Base-by-base conservation (phyloP, 1,139 yeast species). In the Taiozyma sp. region DNA sequence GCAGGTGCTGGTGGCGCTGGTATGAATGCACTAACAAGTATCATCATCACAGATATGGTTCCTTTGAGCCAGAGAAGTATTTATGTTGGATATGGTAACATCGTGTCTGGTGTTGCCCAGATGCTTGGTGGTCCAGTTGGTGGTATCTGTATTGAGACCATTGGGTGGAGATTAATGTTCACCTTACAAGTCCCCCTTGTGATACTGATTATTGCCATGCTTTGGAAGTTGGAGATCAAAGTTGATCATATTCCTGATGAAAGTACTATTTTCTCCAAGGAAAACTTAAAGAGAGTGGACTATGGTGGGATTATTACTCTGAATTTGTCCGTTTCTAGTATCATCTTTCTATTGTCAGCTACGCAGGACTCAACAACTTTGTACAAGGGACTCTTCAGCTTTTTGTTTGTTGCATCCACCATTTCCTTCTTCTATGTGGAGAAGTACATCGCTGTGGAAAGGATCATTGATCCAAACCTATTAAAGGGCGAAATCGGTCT, bases 121-220 rank as follows among this genome's bases (percentile, higher is more conserved):
- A 81, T 86, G 37, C 69, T 81, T 7, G 91, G 93, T 30, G 93
- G 90, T 11, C 77, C 83, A 0, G 61, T 81, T 44, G 88, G 97
- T 45, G 97, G 97, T 16, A 56, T 83, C 34, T 69, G 88, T 34
- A 79, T 91, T 24, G 88, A 83, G 52, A 62, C 68, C n/a, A 74
- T 81, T 56, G 96, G 96, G 9, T 90, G 97, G 97, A 79, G 88
- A 62, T 75, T 74, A 59, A 80, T 82, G 42, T 83, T 83, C 62
- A 72, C 74, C 48, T 58, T 74, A 21, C 88, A 83, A 62, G 80
- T 80, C 0, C 97, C 97, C 0, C 66, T 86, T 42, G 79, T 88
- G 3, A 43, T 79, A 9, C 21, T 68, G 3, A 59, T 75, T 67
- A 63, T 80, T 67, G 19, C 74, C 62, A 32, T 56, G 62, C 56